Evolutionary conservation across 306 rosid genomes (phyloP), one percentile per base, ranked within the genome.

Genomic region (Biancaea sappan): DNA sequence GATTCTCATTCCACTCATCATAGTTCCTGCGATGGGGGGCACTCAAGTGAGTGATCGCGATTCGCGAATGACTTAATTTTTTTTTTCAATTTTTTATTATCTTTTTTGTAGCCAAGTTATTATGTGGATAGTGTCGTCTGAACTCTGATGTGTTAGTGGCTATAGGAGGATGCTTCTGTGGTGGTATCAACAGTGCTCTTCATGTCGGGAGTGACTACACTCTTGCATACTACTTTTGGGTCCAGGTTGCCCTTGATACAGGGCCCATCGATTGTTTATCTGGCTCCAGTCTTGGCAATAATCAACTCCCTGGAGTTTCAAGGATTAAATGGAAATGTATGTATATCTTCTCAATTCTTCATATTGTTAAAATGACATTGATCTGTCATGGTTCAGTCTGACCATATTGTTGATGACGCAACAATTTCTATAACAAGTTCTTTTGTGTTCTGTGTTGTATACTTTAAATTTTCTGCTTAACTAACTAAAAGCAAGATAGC

Each of bases 1-100:
- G 84, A 75, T 94, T 85, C 92, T 94, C 26, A 78, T 88, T 66
- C 98, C 98, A 38, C 97, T 94, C 46, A 90, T 91, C 50, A 86
- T 91, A 19, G 98, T 89, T 82, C 97, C 98, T 12, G 97, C 98
- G 21, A 94, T 94, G 98, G 98, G 98, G 77, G 98, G 98, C 67
- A 81, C 85, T 82, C 77, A 87, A 43, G 98, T 94, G 86, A 94
- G 98, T 89, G 69, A 14, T 66, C 64, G 68, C 18, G 25, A 51
- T 11, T 22, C n/a, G n/a, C n/a, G n/a, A n/a, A n/a, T n/a, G n/a
- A 19, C 24, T 78, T 47, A 26, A 8, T 37, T 57, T 60, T 8
- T 1, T n/a, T 66, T 53, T 71, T 26, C 60, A n/a, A n/a, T n/a
- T n/a, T 37, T 69, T 40, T 21, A 15, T 68, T 68, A 21, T 56